A percentile compares a stretch with the other conserved stretches of the same genome.
phyloP scores from a whole-genome alignment of 2,329 filamentous ascomycete species.

The Iodosphaeria phyllophila region DNA sequence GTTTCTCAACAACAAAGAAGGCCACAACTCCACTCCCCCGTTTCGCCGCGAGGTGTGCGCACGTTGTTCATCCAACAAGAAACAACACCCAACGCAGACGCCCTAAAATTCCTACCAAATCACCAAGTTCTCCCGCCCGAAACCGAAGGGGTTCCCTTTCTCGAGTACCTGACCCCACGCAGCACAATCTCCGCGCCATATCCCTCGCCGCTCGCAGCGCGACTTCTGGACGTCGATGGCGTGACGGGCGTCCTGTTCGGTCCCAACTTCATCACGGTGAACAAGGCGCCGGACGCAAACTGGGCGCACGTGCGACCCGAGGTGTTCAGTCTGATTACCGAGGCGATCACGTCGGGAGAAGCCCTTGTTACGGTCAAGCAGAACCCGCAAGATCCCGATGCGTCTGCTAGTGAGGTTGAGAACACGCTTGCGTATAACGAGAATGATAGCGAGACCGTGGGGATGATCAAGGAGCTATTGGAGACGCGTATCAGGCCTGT shows the following conservation, averaged over 20 bases:
- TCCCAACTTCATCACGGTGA: slow-evolving; percentile 89
- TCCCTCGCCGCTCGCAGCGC: slow-evolving; percentile 76
- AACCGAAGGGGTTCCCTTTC: slow-evolving; percentile 49
- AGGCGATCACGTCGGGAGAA: slow-evolving; percentile 71
- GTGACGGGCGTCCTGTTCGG: slow-evolving; percentile 94
- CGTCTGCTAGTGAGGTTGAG: slow-evolving; percentile 24
- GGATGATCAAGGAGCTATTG: slow-evolving; percentile 96
- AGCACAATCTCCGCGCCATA: slow-evolving; percentile 77
- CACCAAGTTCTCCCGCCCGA: slow-evolving; percentile 62
- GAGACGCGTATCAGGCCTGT: slow-evolving; percentile 89
- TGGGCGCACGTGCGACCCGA: slow-evolving; percentile 95
- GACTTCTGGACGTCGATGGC: slow-evolving; percentile 84
- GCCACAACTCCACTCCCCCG: slow-evolving; percentile 2
- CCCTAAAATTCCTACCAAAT: slow-evolving; percentile 91
- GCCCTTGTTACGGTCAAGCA: slow-evolving; percentile 57
- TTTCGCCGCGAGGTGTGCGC: slow-evolving; percentile 26
- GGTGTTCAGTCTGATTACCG: slow-evolving; percentile 86
- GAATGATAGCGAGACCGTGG: slow-evolving; percentile 81
- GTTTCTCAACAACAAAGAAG: too few relatives aligned
- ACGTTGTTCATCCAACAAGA: slow-evolving; percentile 98
- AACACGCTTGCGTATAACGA: slow-evolving; percentile 73
- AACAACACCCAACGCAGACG: slow-evolving; percentile 83
- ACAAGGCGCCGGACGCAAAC: slow-evolving; percentile 69
- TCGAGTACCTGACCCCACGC: slow-evolving; percentile 83
- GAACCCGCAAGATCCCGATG: slow-evolving; percentile 32